Percentiles rank a stretch among this genome's conserved stretches.
These are phyloP conservation scores for Pichia cephalocereana DNA, from an alignment of 805 yeast species.

Conservation along the genomic window DNA sequence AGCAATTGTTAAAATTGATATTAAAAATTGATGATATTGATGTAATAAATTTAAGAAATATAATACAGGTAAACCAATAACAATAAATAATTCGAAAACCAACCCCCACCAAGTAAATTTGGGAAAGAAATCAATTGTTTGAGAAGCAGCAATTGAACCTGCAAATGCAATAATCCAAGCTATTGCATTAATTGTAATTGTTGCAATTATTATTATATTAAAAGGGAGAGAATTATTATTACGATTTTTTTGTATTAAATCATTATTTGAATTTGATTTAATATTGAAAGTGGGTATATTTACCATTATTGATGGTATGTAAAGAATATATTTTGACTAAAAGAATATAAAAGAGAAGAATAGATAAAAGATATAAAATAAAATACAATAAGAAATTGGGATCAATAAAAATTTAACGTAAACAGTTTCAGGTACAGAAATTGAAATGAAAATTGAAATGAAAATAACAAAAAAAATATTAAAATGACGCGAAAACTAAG, in stretches of 20 bases:
- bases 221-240: background rate
- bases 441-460: no score
- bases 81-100: conserved; percentile 62
- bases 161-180: conserved; percentile 87
- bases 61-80: conserved; percentile 39
- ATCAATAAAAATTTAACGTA: no score
- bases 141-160: conserved; percentile 62
- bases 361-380: no score
- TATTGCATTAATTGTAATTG: conserved; percentile 26
- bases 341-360: no score
- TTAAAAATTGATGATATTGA: conserved; percentile 52
- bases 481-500: no score
- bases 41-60: conserved; percentile 58
- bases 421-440: no score
- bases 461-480: no score
- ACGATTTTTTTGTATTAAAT: background rate
- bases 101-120: conserved; percentile 96
- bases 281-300: background rate
- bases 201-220: conserved; percentile 4
- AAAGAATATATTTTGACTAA: no score
- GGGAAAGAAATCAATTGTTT: conserved; percentile 43
- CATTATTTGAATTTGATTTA: background rate
- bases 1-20: conserved; percentile 57
- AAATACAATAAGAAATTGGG: no score
- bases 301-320: background rate